Base-by-base conservation (phyloP, 345 rosid genomes). In the Syzygium grande region DNA sequence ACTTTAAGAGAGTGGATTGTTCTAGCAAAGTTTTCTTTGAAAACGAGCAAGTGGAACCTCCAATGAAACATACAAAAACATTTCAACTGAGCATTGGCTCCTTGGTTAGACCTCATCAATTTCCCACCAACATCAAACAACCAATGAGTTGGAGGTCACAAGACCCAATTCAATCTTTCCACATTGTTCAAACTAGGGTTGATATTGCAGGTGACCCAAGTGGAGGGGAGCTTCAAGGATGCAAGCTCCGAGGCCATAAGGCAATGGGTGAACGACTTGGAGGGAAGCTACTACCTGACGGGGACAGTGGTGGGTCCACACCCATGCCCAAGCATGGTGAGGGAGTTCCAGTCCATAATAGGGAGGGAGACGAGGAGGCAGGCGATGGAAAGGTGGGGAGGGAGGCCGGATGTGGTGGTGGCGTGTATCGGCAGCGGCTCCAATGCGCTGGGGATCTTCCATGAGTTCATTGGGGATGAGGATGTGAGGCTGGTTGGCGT, bases 391-490 rank as follows among this genome's bases (percentile, higher is more conserved):
- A 93, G 89, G 87, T 97, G 98, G 99, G 97, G 97, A 27, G 96
- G 98, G 51, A 95, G 93, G 89, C 99, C 98, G 34, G 98, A 96
- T 56, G 94, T 94, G 54, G 86, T 97, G 30, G 88, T 97, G 22
- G 98, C 99, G 51, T 97, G 98, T 89, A 88, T 97, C 15, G 98
- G 98, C 61, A 93, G 96, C 86, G 99, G 98, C 11, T 95, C 98
- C 5, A 96, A 96, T 88, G 99, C 98, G 2, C 87, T 97, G 6
- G 99, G 99, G 41, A 83, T 96, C 88, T 95, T 97, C 91, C 94
- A 94, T 84, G 98, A 95, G 61, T 96, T 97, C 90, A 80, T 94
- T 13, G 83, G 65, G 7, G 98, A 97, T 41, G 87, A 91, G 41
- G 95, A 92, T 5, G 98, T 97, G 84, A 91, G 98, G 63, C 77